Evolutionary conservation across 2,329 filamentous ascomycete species (phyloP).

Genomic region (Onygenales sp.): DNA sequence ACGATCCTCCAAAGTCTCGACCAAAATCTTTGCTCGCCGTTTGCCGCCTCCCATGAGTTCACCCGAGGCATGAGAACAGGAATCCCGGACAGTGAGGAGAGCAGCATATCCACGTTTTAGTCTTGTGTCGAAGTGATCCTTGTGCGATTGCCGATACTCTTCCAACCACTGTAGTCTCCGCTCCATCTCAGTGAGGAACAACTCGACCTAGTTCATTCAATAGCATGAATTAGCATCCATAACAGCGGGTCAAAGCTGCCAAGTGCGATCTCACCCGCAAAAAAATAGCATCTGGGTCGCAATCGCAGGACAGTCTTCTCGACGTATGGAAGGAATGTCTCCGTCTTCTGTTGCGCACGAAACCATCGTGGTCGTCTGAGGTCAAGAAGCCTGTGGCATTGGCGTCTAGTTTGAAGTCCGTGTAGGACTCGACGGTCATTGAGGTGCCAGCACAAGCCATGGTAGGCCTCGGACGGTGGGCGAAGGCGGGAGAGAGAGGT

Average conservation of each 20-base stretch:
- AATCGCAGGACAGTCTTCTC: constrained; percentile 33
- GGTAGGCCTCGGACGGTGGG: constrained; percentile 1
- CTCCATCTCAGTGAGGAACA: constrained; percentile 67
- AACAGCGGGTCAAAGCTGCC: too few relatives aligned
- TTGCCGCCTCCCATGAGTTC: constrained; percentile 82
- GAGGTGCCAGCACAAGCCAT: constrained; percentile 33
- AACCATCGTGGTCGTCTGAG: constrained; percentile 22
- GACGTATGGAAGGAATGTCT: constrained; percentile 37
- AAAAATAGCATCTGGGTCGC: constrained; percentile 37
- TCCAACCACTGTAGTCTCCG: constrained; percentile 81
- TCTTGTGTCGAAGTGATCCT: constrained; percentile 71
- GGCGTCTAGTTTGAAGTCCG: constrained; percentile 11
- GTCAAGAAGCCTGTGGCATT: constrained; percentile 19
- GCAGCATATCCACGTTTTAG: constrained; percentile 79
- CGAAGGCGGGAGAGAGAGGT: background rate
- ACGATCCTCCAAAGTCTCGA: constrained; percentile 79
- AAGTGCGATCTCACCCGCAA: constrained; percentile 24
- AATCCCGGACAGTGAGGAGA: constrained; percentile 73
- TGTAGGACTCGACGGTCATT: constrained; percentile 30
- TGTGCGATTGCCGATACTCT: constrained; percentile 70
- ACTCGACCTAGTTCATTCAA: constrained; percentile 28
- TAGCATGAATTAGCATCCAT: too few relatives aligned
- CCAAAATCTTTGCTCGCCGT: constrained; percentile 74
- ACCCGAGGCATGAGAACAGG: constrained; percentile 82
- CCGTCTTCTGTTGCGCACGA: constrained; percentile 31